phyloP scores from a whole-genome alignment of 352 stramenopile genomes.

The Pythium sp. region DNA sequence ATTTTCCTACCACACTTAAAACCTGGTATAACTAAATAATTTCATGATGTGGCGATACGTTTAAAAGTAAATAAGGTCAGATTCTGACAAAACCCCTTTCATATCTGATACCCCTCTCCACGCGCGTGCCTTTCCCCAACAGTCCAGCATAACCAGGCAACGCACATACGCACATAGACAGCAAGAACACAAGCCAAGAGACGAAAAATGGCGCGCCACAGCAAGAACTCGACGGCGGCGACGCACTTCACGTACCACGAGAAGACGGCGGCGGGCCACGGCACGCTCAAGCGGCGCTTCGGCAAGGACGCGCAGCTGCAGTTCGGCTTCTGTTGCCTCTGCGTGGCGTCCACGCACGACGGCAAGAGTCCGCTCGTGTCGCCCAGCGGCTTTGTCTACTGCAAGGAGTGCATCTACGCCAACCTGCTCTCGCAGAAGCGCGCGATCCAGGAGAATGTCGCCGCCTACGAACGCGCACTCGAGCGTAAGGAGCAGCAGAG shows the following conservation, averaged over 20 bases:
- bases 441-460: slow-evolving; percentile 66
- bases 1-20: background rate
- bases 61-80: background rate
- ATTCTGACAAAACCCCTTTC: background rate
- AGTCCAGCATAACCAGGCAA: slow-evolving; percentile 4
- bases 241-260: slow-evolving; percentile 89
- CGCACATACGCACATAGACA: background rate
- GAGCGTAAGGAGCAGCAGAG: slow-evolving; percentile 44
- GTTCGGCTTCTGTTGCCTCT: slow-evolving; percentile 80
- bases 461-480: slow-evolving; percentile 60
- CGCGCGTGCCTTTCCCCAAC: background rate
- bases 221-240: slow-evolving; percentile 86
- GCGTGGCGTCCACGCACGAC: slow-evolving; percentile 52
- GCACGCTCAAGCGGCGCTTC: slow-evolving; percentile 81
- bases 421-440: slow-evolving; percentile 84
- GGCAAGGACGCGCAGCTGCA: slow-evolving; percentile 74
- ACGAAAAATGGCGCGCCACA: slow-evolving; percentile 64
- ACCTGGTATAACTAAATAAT: background rate
- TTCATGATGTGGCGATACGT: background rate
- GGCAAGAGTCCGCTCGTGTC: slow-evolving; percentile 63
- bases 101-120: background rate
- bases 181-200: background rate
- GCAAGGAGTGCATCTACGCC: slow-evolving; percentile 87
- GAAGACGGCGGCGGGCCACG: slow-evolving; percentile 66
- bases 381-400: slow-evolving; percentile 74